Conservation (phyloP, 768 basidiomycete species). For the Leccinum obscurum region DNA sequence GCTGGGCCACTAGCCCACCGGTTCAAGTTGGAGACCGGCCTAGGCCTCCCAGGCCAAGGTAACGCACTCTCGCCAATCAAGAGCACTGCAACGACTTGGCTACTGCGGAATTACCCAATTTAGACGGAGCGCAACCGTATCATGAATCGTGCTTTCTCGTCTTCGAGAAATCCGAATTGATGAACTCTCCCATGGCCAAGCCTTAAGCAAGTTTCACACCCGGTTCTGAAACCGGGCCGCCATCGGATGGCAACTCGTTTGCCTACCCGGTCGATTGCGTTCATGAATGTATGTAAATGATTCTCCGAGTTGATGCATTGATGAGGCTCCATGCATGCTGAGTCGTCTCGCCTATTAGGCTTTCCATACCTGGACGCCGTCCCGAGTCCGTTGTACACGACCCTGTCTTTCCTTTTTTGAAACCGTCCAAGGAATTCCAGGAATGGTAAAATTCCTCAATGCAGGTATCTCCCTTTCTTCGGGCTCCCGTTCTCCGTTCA, state of each 20-base stretch:
- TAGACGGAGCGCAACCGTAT: too few species aligned
- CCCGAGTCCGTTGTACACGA: background rate
- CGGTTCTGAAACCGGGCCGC: too few species aligned
- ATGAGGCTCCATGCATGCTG: background rate
- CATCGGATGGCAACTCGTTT: slow-evolving; percentile 1
- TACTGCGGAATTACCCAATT: too few species aligned
- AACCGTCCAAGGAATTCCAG: background rate
- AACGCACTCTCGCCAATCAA: too few species aligned
- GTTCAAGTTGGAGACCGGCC: too few species aligned
- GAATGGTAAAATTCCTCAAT: background rate
- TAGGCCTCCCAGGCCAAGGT: too few species aligned
- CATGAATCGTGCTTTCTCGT: too few species aligned
- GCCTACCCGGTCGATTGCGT: background rate
- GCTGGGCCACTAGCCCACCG: too few species aligned
- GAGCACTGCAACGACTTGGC: too few species aligned
- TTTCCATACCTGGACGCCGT: background rate
- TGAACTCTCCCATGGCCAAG: too few species aligned
- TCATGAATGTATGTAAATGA: background rate
- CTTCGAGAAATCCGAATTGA: too few species aligned
- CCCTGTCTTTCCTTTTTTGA: slow-evolving; percentile 6
- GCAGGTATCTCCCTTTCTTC: background rate
- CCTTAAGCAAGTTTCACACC: too few species aligned
- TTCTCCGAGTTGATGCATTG: background rate
- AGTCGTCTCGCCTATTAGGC: background rate
- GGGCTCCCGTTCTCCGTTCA: background rate